These are phyloP conservation scores for Ceratopteris richardii DNA, from an alignment of 75 land plant genomes.

Conservation along the genomic window DNA sequence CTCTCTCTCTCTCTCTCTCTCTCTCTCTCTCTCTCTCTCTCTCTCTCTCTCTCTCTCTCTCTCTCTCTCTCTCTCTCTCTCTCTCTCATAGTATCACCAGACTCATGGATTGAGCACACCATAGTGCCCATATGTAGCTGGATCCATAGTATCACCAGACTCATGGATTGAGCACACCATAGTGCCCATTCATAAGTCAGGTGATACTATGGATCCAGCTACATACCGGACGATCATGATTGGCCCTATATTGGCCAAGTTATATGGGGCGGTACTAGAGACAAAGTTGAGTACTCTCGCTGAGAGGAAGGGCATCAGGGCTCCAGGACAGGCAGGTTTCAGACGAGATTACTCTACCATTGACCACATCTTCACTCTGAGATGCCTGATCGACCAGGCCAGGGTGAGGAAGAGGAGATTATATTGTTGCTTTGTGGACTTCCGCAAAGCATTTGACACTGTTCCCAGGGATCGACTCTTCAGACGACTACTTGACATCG, in stretches of 20 bases:
- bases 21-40: no score
- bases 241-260: neutral
- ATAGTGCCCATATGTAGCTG: no score
- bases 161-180: no score
- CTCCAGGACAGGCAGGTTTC: neutral
- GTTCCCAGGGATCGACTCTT: neutral
- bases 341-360: neutral
- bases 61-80: neutral
- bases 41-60: neutral
- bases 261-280: neutral
- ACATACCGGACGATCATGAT: neutral
- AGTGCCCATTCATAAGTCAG: no score
- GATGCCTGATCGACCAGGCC: neutral
- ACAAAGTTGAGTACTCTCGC: neutral
- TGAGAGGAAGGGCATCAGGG: neutral
- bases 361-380: neutral
- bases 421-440: constrained; percentile 1
- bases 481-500: neutral
- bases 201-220: no score
- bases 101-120: no score
- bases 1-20: no score
- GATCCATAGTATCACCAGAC: no score
- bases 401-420: neutral
- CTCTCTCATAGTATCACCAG: no score
- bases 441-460: neutral